Percentiles rank a stretch among this genome's conserved stretches.
Conservation (phyloP, 2,329 filamentous ascomycete genomes). For the Apiospora malaysiana region DNA sequence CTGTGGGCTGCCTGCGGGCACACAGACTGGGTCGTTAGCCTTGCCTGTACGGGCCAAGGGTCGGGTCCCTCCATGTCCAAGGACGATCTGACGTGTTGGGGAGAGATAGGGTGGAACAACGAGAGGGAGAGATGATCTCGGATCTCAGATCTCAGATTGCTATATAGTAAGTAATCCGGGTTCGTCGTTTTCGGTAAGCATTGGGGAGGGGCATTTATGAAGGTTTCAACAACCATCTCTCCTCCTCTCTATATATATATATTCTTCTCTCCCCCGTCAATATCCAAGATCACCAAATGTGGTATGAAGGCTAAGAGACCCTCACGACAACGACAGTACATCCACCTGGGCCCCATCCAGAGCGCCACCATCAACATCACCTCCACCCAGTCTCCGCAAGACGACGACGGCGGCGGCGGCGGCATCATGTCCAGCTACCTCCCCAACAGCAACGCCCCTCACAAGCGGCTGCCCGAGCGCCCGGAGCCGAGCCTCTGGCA, state of each 20-base stretch:
- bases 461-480: conserved; percentile 2
- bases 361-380: conserved; percentile 10
- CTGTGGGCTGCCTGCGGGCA: neutral
- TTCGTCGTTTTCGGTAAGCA: neutral
- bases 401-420: too few relatives aligned
- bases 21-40: conserved; percentile 1
- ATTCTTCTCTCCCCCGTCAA: neutral
- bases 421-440: neutral
- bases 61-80: neutral
- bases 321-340: neutral
- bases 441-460: neutral
- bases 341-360: neutral
- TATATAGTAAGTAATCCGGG: neutral
- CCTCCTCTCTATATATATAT: neutral
- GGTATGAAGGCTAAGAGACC: neutral
- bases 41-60: neutral
- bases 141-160: too few relatives aligned
- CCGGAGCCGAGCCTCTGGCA: neutral
- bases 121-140: too few relatives aligned
- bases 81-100: neutral
- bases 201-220: neutral
- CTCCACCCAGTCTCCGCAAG: neutral
- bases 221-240: too few relatives aligned
- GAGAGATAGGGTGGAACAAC: too few relatives aligned
- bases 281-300: neutral